phyloP scores from a whole-genome alignment of 2,329 filamentous ascomycete genomes.

The Chrysoporthe deuterocubensis region DNA sequence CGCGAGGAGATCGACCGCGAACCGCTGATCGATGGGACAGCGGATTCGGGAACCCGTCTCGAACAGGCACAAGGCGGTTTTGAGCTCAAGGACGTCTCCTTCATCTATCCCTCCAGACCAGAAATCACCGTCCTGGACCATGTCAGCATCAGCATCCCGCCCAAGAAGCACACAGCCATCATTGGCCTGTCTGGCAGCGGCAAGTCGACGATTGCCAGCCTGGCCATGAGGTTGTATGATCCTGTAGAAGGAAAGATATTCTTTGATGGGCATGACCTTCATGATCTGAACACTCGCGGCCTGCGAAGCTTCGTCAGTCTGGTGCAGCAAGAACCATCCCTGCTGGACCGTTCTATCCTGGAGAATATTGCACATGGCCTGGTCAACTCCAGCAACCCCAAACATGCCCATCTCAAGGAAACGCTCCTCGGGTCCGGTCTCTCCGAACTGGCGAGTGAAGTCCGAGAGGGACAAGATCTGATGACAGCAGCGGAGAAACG shows the following conservation, averaged over 20 bases:
- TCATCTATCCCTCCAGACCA: slow-evolving; percentile 50
- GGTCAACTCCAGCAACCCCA: slow-evolving; percentile 40
- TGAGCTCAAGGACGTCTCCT: slow-evolving; percentile 38
- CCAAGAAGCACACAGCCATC: slow-evolving; percentile 56
- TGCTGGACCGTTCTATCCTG: slow-evolving; percentile 43
- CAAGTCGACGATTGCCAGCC: slow-evolving; percentile 56
- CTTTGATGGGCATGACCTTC: slow-evolving; percentile 44
- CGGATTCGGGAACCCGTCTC: slow-evolving; percentile 29
- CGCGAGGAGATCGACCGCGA: slow-evolving; percentile 56
- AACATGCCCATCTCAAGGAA: slow-evolving; percentile 41
- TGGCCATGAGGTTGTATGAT: slow-evolving; percentile 52
- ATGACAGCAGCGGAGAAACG: slow-evolving; percentile 29
- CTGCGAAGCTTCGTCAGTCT: slow-evolving; percentile 39
- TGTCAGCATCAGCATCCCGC: slow-evolving; percentile 43
- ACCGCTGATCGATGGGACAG: slow-evolving; percentile 47
- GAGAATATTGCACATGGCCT: slow-evolving; percentile 50
- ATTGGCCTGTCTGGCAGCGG: slow-evolving; percentile 63
- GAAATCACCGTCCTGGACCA: slow-evolving; percentile 47
- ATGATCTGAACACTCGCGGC: slow-evolving; percentile 44
- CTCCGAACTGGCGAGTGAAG: slow-evolving; percentile 46
- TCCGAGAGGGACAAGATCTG: slow-evolving; percentile 32
- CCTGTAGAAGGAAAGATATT: slow-evolving; percentile 45
- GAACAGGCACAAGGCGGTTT: slow-evolving; percentile 19
- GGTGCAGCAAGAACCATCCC: slow-evolving; percentile 41
- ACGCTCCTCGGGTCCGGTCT: slow-evolving; percentile 49